A percentile compares a stretch with the other conserved stretches of the same genome.
Conservation (phyloP, 208 protist species). For the Leishmania tropica region DNA sequence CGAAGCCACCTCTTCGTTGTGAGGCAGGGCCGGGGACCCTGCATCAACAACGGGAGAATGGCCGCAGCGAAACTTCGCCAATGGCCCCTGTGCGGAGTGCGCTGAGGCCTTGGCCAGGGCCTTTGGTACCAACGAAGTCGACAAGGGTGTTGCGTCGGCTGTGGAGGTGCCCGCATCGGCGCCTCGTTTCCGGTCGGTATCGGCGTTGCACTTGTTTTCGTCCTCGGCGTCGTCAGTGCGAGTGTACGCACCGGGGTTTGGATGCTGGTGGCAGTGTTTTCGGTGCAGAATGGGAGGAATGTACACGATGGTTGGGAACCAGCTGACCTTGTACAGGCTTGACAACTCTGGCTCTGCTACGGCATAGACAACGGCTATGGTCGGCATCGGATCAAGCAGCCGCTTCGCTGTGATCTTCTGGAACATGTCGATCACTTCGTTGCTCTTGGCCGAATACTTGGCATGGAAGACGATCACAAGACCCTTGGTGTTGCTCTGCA, state of each 20-base stretch:
- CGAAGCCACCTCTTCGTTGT: neutral
- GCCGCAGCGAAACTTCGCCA: neutral
- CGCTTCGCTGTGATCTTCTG: slow-evolving; percentile 55
- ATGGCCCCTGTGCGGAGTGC: neutral
- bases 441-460: slow-evolving; percentile 73
- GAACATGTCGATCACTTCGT: slow-evolving; percentile 56
- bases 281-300: slow-evolving; percentile 38
- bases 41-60: neutral
- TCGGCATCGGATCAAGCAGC: slow-evolving; percentile 68
- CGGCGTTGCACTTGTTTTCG: too few relatives aligned
- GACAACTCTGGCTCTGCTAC: slow-evolving; percentile 87
- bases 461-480: slow-evolving; percentile 86
- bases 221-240: neutral
- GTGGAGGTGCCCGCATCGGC: too few relatives aligned
- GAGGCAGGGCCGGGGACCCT: neutral
- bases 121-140: neutral
- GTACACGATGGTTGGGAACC: slow-evolving; percentile 88
- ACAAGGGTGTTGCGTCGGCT: neutral
- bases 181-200: too few relatives aligned
- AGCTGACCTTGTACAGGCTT: slow-evolving; percentile 71
- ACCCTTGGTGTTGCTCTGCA: slow-evolving; percentile 54
- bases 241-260: neutral
- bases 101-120: neutral
- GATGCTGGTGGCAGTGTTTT: neutral
- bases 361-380: slow-evolving; percentile 76